Evolutionary conservation across 352 stramenopile genomes (phyloP).

Genomic region (Pythium coloratum): DNA sequence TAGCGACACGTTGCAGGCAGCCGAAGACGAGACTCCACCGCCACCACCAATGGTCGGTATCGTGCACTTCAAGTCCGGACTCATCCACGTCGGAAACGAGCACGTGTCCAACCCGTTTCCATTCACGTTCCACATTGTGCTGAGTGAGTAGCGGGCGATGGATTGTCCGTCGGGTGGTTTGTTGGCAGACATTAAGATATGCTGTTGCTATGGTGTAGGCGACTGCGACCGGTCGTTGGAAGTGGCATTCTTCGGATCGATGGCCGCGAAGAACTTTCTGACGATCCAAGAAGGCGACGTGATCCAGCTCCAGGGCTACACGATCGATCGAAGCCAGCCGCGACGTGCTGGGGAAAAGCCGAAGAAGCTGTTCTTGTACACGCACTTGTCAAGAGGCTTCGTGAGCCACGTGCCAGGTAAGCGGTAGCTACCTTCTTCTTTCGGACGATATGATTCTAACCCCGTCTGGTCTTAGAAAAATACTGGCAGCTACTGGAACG

Average conservation of each 20-base stretch:
- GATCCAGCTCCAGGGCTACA: slow-evolving; percentile 53
- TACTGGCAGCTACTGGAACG: slow-evolving; percentile 57
- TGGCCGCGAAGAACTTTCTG: slow-evolving; percentile 59
- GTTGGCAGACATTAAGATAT: background rate
- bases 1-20: background rate
- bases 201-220: slow-evolving; percentile 29
- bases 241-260: slow-evolving; percentile 66
- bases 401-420: slow-evolving; percentile 28
- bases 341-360: background rate
- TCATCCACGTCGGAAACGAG: slow-evolving; percentile 49
- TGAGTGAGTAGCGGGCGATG: slow-evolving; percentile 31
- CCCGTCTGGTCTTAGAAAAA: slow-evolving; percentile 33
- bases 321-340: slow-evolving; percentile 2
- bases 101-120: slow-evolving; percentile 49
- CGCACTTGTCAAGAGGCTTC: slow-evolving; percentile 20
- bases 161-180: background rate
- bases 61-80: slow-evolving; percentile 57
- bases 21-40: background rate
- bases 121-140: slow-evolving; percentile 64
- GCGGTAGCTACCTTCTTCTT: background rate
- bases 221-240: slow-evolving; percentile 46
- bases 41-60: slow-evolving; percentile 46
- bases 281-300: slow-evolving; percentile 60
- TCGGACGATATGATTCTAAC: background rate
- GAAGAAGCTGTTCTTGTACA: slow-evolving; percentile 22